phyloP scores from a whole-genome alignment of 345 rosid genomes.

The Eucalyptus grandis region DNA sequence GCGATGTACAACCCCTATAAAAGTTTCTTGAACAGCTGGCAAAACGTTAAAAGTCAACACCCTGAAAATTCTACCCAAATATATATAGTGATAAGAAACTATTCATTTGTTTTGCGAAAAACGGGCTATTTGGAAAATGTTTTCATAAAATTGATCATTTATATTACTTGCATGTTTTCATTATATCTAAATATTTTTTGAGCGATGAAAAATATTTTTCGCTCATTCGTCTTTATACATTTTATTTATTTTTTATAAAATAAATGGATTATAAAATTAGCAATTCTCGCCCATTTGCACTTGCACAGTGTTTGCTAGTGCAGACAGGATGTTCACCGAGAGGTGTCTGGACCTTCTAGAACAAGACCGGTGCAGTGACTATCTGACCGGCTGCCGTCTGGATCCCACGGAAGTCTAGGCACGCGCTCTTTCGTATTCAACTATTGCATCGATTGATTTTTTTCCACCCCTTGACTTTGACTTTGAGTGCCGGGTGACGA shows the following conservation, averaged over 20 bases:
- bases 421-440: neutral
- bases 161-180: neutral
- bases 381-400: too few species aligned
- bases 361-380: neutral
- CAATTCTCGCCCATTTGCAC: neutral
- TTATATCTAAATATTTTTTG: neutral
- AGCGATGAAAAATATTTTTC: neutral
- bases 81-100: too few species aligned
- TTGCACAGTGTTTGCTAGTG: neutral
- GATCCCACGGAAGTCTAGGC: neutral
- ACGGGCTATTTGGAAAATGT: rapidly evolving
- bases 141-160: neutral
- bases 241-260: neutral
- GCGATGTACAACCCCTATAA: neutral
- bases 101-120: neutral
- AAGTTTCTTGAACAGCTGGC: neutral
- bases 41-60: neutral
- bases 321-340: neutral
- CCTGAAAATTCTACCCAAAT: neutral
- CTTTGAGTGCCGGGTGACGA: neutral
- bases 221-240: rapidly evolving
- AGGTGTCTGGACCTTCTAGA: neutral
- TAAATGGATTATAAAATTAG: neutral
- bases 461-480: neutral
- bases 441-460: neutral